Percentiles rank a stretch among this genome's conserved stretches.
Conservation (phyloP, 208 protist species). For the Trypanosoma boissoni region DNA sequence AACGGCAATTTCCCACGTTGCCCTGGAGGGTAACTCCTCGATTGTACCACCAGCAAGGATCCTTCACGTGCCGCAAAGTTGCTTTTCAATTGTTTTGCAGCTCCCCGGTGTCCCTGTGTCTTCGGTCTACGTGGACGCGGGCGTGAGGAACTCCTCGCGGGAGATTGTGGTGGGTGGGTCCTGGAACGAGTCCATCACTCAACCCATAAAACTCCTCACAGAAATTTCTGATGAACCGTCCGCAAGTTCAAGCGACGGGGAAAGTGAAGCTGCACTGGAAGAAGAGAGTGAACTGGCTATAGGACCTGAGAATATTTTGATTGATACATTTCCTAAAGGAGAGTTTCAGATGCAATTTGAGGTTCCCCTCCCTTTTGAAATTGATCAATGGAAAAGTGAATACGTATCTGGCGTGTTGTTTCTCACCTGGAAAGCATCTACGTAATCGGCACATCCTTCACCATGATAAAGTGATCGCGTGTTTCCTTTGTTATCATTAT, state of each 20-base stretch:
- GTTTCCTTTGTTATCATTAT: conserved; percentile 21
- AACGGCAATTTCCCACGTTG: background rate
- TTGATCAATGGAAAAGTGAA: conserved; percentile 16
- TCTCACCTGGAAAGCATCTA: conserved; percentile 19
- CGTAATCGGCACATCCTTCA: no score
- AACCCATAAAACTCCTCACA: background rate
- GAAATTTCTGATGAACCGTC: background rate
- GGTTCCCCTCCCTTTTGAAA: conserved; percentile 17
- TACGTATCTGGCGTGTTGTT: conserved; percentile 18
- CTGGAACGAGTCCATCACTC: conserved; percentile 16
- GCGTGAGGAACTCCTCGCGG: background rate
- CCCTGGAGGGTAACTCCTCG: background rate
- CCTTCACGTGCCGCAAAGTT: conserved; percentile 9
- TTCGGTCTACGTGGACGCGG: conserved; percentile 11
- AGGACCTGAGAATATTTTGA: background rate
- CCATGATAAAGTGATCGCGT: conserved; percentile 24
- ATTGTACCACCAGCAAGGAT: conserved; percentile 17
- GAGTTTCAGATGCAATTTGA: conserved; percentile 26
- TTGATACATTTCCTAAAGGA: conserved; percentile 25
- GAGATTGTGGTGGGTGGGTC: conserved; percentile 16
- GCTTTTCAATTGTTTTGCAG: conserved; percentile 26
- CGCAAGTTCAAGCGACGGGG: no score
- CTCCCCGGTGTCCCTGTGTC: conserved; percentile 15
- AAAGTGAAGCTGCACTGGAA: no score
- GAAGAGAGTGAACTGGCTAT: background rate